phyloP scores from a whole-genome alignment of 495 filamentous ascomycete species.

The Pseudomonodictys pantanalensis region DNA sequence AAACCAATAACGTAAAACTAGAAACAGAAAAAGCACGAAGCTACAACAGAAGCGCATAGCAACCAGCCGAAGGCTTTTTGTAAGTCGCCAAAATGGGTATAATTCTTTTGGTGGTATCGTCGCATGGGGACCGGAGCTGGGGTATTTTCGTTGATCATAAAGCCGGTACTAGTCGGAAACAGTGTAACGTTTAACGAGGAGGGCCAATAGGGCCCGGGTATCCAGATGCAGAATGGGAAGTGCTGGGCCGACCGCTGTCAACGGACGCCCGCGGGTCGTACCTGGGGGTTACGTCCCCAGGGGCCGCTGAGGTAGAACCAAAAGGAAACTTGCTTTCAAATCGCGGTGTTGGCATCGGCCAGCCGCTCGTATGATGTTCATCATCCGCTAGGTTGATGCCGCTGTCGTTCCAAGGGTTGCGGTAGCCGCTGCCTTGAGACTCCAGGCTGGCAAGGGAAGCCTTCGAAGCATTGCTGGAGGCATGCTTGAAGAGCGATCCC shows the following conservation, averaged over 20 bases:
- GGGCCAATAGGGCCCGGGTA: slow-evolving; percentile 47
- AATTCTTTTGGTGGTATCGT: slow-evolving; percentile 33
- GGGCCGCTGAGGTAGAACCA: slow-evolving; percentile 25
- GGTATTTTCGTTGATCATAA: slow-evolving; percentile 35
- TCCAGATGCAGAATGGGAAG: slow-evolving; percentile 72
- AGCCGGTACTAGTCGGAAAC: slow-evolving; percentile 12
- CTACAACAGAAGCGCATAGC: slow-evolving; percentile 3
- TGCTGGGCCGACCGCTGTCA: slow-evolving; percentile 87
- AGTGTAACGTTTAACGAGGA: slow-evolving; percentile 36
- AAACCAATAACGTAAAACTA: slow-evolving; percentile 3
- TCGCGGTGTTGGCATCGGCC: slow-evolving; percentile 26
- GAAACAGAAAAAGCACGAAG: slow-evolving; percentile 11
- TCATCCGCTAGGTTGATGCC: slow-evolving; percentile 90
- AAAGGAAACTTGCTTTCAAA: slow-evolving; percentile 35
- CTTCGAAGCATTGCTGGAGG: slow-evolving; percentile 89
- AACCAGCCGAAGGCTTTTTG: slow-evolving; percentile 33
- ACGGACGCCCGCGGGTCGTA: slow-evolving; percentile 66
- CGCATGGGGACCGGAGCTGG: slow-evolving; percentile 16
- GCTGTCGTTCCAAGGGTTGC: slow-evolving; percentile 96
- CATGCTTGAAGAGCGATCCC: slow-evolving; percentile 84
- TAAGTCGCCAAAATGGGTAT: slow-evolving; percentile 33
- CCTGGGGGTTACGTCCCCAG: slow-evolving; percentile 36
- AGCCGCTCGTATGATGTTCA: slow-evolving; percentile 55
- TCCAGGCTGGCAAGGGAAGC: slow-evolving; percentile 92
- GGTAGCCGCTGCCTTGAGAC: slow-evolving; percentile 84